phyloP scores from a whole-genome alignment of 331 rosid genomes.

The Rhamnella rubrinervis region DNA sequence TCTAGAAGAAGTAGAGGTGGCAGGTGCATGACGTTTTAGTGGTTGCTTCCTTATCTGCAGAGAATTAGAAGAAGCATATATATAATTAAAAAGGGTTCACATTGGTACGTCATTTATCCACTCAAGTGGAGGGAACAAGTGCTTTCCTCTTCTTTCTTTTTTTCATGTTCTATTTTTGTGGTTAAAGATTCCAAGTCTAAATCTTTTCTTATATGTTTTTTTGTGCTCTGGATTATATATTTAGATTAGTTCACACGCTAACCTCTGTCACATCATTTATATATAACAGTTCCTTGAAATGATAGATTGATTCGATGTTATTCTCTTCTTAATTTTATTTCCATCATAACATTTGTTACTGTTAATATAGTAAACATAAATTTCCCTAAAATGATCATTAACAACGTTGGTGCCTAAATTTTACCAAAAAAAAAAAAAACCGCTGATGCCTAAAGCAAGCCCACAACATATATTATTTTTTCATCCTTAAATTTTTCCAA shows the following conservation, averaged over 20 bases:
- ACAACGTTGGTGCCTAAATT: no score
- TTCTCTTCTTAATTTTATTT: slow-evolving; percentile 4
- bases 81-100: slow-evolving; percentile 1
- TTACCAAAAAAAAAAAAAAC: no score
- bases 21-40: slow-evolving; percentile 8
- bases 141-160: neutral
- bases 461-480: no score
- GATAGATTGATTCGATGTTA: slow-evolving; percentile 22
- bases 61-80: neutral
- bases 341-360: neutral
- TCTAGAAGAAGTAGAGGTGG: neutral
- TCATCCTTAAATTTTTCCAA: no score
- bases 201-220: neutral
- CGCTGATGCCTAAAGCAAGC: no score
- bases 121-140: slow-evolving; percentile 34
- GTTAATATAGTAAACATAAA: no score
- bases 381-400: no score
- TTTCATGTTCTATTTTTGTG: slow-evolving; percentile 24
- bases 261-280: slow-evolving; percentile 14
- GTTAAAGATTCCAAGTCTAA: slow-evolving; percentile 40
- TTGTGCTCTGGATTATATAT: slow-evolving; percentile 3
- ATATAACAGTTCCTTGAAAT: slow-evolving; percentile 4
- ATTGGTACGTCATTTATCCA: slow-evolving; percentile 38
- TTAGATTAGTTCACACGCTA: slow-evolving; percentile 34
- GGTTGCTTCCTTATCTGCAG: slow-evolving; percentile 23